Evolutionary conservation across 768 basidiomycete species (phyloP), one percentile per base, ranked within the genome.

Genomic region (Strobilomyces confusus): DNA sequence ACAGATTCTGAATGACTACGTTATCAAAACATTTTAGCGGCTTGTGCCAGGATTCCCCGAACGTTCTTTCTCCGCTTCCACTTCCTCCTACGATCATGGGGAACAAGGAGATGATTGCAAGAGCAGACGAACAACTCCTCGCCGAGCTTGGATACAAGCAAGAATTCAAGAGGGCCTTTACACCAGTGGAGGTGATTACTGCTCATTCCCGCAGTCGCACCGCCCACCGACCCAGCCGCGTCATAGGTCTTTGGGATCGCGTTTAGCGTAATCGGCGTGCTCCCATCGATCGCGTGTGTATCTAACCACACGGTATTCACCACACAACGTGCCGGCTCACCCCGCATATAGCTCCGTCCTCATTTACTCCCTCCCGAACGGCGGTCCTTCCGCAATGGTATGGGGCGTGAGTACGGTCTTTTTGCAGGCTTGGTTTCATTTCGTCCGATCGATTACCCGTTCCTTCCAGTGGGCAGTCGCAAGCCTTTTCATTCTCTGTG

Each of bases 181-280:
- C 65, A 3, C 67, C 69, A 0, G 34, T 74, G 5, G 70, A 73
- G 56, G 70, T 72, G 26, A 44, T 19, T 5, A 19, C 13, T 15
- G 9, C 1, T 5, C 29, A 0, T 9, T 26, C 9, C 9, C 5
- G 15, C 13, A n/a, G 12, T 19, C 4, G 32, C 1, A 11, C 23
- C 17, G 30, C 17, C 33, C 15, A 15, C 32, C 38, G 13, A 49
- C 40, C 9, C 13, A 22, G 11, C 33, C 9, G 0, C 60, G 62
- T 38, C 43, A 23, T 60, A 88, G 82, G 80, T 87, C 7, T 88
- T 88, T 57, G 86, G 87, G 0, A 71, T 87, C 33, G 79, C 82
- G 0, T 88, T 88, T 64, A 84, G 82, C 1, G 81, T 88, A 54
- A 84, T 88, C 48, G 86, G 87, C 0, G 64, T 88, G 13, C 77